Evolutionary conservation across 1,284 basidiomycete species (phyloP).

Genomic region (Pterulicium gracile): DNA sequence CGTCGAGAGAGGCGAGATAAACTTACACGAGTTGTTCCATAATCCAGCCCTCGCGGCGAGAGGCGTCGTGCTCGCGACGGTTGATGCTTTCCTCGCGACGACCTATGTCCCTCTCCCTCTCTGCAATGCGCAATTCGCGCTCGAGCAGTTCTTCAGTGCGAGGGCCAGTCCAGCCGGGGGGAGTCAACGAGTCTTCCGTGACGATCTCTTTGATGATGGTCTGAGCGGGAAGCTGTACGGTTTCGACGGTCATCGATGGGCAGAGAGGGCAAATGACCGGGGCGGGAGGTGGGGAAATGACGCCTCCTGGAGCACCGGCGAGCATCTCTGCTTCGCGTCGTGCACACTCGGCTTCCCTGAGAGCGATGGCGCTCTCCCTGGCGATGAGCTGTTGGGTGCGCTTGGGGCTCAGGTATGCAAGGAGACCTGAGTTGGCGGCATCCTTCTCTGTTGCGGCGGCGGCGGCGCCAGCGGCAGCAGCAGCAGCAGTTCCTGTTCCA

Average conservation of each 20-base stretch:
- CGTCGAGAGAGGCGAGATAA: neutral
- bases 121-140: slow-evolving; percentile 71
- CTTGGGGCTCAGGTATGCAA: slow-evolving; percentile 66
- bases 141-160: slow-evolving; percentile 72
- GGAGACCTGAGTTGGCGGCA: slow-evolving; percentile 40
- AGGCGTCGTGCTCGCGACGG: slow-evolving; percentile 71
- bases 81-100: slow-evolving; percentile 74
- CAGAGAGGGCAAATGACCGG: slow-evolving; percentile 46
- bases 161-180: slow-evolving; percentile 60
- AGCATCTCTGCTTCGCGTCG: slow-evolving; percentile 75
- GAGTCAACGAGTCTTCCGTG: slow-evolving; percentile 65
- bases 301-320: slow-evolving; percentile 68
- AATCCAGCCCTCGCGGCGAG: slow-evolving; percentile 75
- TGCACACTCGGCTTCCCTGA: slow-evolving; percentile 74
- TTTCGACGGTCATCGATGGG: slow-evolving; percentile 39
- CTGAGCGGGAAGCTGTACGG: slow-evolving; percentile 48
- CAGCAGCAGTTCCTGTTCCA: slow-evolving; percentile 3
- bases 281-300: slow-evolving; percentile 43
- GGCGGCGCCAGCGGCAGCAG: slow-evolving; percentile 20
- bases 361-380: slow-evolving; percentile 63
- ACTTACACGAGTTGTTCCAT: slow-evolving; percentile 81
- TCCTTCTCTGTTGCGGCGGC: slow-evolving; percentile 22
- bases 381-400: slow-evolving; percentile 67
- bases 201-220: slow-evolving; percentile 78
- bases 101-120: slow-evolving; percentile 73